Percentiles rank a stretch among this genome's conserved stretches.
Conservation (phyloP, 331 rosid species). For the Malus hybrid region DNA sequence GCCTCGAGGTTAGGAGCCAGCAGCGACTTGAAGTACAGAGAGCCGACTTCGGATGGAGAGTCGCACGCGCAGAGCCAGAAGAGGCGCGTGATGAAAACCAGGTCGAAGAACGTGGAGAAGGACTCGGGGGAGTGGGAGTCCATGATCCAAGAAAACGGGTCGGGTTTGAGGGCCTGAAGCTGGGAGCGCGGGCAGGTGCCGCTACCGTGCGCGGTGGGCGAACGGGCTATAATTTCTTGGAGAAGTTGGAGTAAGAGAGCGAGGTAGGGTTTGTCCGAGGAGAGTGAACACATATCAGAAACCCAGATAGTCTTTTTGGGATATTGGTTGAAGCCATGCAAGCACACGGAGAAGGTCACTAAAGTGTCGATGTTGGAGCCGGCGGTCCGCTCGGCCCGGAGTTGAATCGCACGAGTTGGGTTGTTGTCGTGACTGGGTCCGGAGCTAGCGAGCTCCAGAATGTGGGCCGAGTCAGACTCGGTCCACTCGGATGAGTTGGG, state of each 20-base stretch:
- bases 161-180: conserved; percentile 68
- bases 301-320: conserved; percentile 53
- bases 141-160: conserved; percentile 75
- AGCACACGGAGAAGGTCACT: conserved; percentile 46
- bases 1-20: conserved; percentile 46
- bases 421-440: neutral
- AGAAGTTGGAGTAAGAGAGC: conserved; percentile 77
- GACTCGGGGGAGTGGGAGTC: conserved; percentile 87
- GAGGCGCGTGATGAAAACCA: conserved; percentile 60
- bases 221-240: conserved; percentile 62
- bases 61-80: conserved; percentile 88
- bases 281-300: conserved; percentile 55
- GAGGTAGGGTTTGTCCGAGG: conserved; percentile 65
- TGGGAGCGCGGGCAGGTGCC: conserved; percentile 81
- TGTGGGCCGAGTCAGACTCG: conserved; percentile 32
- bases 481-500: conserved; percentile 48
- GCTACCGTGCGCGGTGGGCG: conserved; percentile 64
- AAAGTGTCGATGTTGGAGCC: conserved; percentile 40
- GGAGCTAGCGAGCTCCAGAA: conserved; percentile 49
- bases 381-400: conserved; percentile 44
- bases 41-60: conserved; percentile 70
- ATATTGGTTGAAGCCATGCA: conserved; percentile 44
- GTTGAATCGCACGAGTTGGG: conserved; percentile 45
- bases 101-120: conserved; percentile 66
- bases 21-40: conserved; percentile 52